Conservation (phyloP, 2,329 filamentous ascomycete species). For the Hymenoscyphus linearis region DNA sequence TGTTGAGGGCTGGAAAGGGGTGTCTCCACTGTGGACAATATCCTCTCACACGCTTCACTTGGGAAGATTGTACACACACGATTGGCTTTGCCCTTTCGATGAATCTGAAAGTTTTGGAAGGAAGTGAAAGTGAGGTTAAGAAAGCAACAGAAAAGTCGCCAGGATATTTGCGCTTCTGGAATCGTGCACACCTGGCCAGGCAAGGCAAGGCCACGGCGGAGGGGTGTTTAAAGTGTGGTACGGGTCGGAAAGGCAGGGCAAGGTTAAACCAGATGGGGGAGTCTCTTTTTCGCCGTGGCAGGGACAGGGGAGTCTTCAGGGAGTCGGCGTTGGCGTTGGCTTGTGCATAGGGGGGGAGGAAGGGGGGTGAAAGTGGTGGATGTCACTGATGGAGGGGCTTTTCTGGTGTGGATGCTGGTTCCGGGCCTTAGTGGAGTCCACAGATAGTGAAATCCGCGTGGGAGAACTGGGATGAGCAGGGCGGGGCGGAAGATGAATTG, state of each 20-base stretch:
- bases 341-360: not conserved
- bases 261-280: conserved; percentile 8
- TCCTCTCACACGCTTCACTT: not conserved
- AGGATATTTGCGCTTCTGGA: conserved; percentile 3
- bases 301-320: conserved; percentile 4
- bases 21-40: not conserved
- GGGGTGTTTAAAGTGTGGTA: conserved; percentile 16
- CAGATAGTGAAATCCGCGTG: conserved; percentile 1
- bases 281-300: conserved; percentile 3
- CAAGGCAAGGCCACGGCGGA: conserved; percentile 4
- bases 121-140: conserved; percentile 1
- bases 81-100: not conserved
- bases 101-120: not conserved
- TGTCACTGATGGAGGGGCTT: not conserved
- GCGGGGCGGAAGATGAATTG: not conserved
- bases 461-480: conserved; percentile 4
- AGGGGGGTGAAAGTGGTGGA: not conserved
- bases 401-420: not conserved
- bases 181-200: not conserved
- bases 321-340: conserved; percentile 8
- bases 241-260: conserved; percentile 12
- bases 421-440: not conserved
- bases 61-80: not conserved
- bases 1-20: not conserved
- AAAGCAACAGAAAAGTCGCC: conserved; percentile 1